Conservation (phyloP, 306 rosid genomes). For the Acacia acuminata region DNA sequence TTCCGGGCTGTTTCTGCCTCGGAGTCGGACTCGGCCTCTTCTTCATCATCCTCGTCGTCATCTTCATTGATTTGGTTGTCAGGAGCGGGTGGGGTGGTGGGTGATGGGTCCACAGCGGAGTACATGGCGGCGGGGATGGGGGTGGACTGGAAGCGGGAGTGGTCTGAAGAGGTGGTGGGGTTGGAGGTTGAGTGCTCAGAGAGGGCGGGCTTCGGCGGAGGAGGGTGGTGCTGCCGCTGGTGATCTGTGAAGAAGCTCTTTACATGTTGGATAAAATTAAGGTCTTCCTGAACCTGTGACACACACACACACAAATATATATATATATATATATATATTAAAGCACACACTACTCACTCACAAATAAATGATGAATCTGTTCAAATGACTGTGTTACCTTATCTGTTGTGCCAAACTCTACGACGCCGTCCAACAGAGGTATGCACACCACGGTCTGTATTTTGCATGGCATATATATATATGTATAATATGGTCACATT, state of each 20-base stretch:
- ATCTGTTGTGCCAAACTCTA: slow-evolving; percentile 83
- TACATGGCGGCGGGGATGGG: background rate
- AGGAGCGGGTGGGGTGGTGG: background rate
- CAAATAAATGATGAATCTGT: background rate
- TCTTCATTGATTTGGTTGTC: slow-evolving; percentile 46
- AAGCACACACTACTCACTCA: background rate
- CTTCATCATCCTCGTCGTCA: slow-evolving; percentile 45
- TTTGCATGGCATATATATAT: slow-evolving; percentile 12
- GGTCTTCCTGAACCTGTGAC: slow-evolving; percentile 70
- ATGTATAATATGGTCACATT: background rate
- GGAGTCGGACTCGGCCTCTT: slow-evolving; percentile 44
- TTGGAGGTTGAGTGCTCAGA: slow-evolving; percentile 92
- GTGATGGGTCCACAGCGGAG: slow-evolving; percentile 26
- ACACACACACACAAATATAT: too few species aligned
- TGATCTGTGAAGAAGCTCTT: slow-evolving; percentile 65
- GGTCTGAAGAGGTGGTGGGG: slow-evolving; percentile 59
- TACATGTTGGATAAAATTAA: slow-evolving; percentile 64
- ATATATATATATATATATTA: background rate
- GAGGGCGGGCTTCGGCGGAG: slow-evolving; percentile 74
- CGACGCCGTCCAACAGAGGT: slow-evolving; percentile 86
- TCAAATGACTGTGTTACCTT: slow-evolving; percentile 43
- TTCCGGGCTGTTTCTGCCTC: slow-evolving; percentile 51
- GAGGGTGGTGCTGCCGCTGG: slow-evolving; percentile 40
- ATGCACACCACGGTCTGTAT: slow-evolving; percentile 90
- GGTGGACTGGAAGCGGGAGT: slow-evolving; percentile 3